A percentile compares a stretch with the other conserved stretches of the same genome.
Evolutionary conservation across 768 basidiomycete species (phyloP).

Genomic region (Cyclocybe cylindracea): DNA sequence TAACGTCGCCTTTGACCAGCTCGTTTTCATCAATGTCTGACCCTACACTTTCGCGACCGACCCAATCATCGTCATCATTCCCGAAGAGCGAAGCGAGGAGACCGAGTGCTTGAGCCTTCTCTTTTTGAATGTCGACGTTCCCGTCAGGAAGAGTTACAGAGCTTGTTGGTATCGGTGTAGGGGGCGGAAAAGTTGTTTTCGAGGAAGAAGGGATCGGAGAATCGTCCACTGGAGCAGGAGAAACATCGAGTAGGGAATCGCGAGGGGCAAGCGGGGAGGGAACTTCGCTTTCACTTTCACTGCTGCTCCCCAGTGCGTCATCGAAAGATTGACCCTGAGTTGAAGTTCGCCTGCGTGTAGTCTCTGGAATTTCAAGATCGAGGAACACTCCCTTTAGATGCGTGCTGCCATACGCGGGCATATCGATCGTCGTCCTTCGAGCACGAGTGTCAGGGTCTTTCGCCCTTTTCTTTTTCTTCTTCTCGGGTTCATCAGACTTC

Average conservation of each 20-base stretch:
- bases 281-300: conserved; percentile 16
- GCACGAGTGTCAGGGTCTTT: conserved; percentile 60
- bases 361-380: conserved; percentile 37
- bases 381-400: conserved; percentile 71
- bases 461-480: conserved; percentile 44
- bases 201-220: not conserved
- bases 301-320: conserved; percentile 10
- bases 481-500: conserved; percentile 17
- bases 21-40: conserved; percentile 56
- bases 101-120: conserved; percentile 47
- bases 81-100: conserved; percentile 59
- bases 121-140: conserved; percentile 35
- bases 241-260: not conserved
- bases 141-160: conserved; percentile 7
- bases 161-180: conserved; percentile 1
- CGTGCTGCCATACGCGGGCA: conserved; percentile 67
- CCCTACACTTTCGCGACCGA: conserved; percentile 54
- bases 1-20: conserved; percentile 22
- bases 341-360: conserved; percentile 11
- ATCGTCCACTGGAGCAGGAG: not conserved
- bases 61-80: conserved; percentile 55
- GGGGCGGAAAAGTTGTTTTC: not conserved
- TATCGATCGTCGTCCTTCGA: conserved; percentile 67
- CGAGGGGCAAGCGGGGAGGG: too few relatives aligned
- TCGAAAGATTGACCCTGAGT: conserved; percentile 15